Base-by-base conservation (phyloP, 2,329 filamentous ascomycete genomes). In the Cytospora schulzeri region DNA sequence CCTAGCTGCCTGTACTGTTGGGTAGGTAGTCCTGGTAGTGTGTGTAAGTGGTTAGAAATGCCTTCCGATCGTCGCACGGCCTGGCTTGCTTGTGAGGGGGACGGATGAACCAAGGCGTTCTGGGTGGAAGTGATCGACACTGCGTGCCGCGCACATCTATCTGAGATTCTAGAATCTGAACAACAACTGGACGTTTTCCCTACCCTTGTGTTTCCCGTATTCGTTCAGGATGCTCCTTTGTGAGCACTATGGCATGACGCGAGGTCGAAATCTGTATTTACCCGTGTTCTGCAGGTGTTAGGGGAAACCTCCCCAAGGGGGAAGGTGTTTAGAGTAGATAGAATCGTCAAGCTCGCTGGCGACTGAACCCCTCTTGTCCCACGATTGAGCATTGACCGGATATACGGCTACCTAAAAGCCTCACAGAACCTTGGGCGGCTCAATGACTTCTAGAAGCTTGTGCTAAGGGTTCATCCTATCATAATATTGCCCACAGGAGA, bases 401-500 rank as follows among this genome's bases (percentile, higher is more conserved):
- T 14, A n/a, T 24, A 12, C 45, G 45, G 45, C n/a, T 14, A 22
- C 24, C 4, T 29, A 53, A 26, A 29, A 29, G 48, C 28, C 41
- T 24, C 45, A 48, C 45, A 48, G n/a, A 48, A 17, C 45, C 51
- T 61, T 35, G 59, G 51, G 33, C 59, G 51, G 51, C 51, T 48
- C 45, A 24, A 48, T n/a, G n/a, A 24, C 7, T n/a, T 14, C 11
- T 22, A 24, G 45, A 22, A 14, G 22, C 45, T 48, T 48, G n/a
- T 48, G 22, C 51, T 48, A 24, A 26, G 26, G 33, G 38, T 33
- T 35, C 38, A 59, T 31, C 55, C 38, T n/a, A 35, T 45, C 63
- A 22, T 26, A 24, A 53, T 14, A 53, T 57, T 29, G 53, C 53
- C 58, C 51, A 45, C 63, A 58, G 63, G 60, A 35, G 55, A 61